phyloP scores from a whole-genome alignment of 2,329 filamentous ascomycete genomes.

The Neonectria faginata region DNA sequence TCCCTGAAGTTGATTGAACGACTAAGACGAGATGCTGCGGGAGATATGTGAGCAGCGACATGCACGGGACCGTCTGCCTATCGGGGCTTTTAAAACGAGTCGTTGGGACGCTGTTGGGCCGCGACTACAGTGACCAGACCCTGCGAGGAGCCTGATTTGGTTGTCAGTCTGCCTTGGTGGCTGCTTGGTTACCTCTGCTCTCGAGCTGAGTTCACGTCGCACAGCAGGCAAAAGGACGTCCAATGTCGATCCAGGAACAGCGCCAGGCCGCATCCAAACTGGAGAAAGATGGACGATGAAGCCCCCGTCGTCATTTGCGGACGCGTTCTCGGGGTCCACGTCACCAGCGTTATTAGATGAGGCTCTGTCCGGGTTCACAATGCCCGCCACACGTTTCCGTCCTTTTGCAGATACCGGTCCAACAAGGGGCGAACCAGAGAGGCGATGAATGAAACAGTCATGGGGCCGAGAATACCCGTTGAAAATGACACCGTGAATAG shows the following conservation, averaged over 20 bases:
- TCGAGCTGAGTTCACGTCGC: background rate
- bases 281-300: background rate
- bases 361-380: background rate
- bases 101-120: conserved; percentile 9
- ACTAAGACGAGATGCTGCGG: conserved; percentile 18
- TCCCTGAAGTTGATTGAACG: conserved; percentile 33
- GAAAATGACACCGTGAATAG: background rate
- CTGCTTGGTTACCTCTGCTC: conserved; percentile 39
- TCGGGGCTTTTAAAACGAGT: conserved; percentile 27
- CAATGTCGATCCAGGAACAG: conserved; percentile 6
- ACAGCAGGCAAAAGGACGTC: background rate
- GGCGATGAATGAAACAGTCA: background rate
- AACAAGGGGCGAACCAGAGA: background rate
- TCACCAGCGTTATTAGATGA: background rate
- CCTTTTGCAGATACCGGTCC: background rate
- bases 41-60: conserved; percentile 32
- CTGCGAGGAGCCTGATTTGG: conserved; percentile 39
- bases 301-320: background rate
- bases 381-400: background rate
- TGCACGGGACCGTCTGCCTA: conserved; percentile 34
- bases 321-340: background rate
- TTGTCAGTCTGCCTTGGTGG: conserved; percentile 32
- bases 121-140: conserved; percentile 1
- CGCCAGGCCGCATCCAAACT: background rate
- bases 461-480: background rate